phyloP scores from a whole-genome alignment of 495 filamentous ascomycete genomes.

The Hypoxylon trugodes region DNA sequence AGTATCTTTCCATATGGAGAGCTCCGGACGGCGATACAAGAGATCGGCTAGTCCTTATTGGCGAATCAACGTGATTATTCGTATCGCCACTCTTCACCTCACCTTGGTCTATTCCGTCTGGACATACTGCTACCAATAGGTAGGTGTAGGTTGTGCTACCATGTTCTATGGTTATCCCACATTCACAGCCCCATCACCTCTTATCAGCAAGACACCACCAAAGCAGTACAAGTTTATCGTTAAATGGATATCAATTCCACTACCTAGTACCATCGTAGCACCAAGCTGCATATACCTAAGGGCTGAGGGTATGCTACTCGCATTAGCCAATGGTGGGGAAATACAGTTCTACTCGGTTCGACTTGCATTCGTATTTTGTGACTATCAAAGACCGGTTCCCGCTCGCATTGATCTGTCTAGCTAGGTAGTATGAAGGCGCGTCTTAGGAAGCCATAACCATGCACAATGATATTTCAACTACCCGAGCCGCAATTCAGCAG shows the following conservation, averaged over 20 bases:
- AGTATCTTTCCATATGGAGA: slow-evolving; percentile 12
- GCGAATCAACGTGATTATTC: slow-evolving; percentile 4
- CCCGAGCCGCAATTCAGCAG: no score
- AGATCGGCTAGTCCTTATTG: neutral
- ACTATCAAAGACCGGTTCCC: no score
- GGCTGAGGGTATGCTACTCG: neutral
- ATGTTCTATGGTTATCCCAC: neutral
- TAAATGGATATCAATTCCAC: neutral
- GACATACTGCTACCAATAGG: neutral
- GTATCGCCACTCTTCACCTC: neutral
- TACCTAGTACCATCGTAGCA: neutral
- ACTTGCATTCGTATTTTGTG: no score
- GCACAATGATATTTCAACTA: no score
- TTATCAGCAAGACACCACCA: neutral
- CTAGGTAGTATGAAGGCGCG: no score
- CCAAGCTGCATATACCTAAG: neutral
- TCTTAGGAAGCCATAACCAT: no score
- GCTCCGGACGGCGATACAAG: slow-evolving; percentile 10
- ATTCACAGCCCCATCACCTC: neutral
- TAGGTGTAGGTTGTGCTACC: neutral
- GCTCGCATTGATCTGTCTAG: no score
- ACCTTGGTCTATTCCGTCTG: neutral
- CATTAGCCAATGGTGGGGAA: neutral
- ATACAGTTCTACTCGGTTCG: neutral
- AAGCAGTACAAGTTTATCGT: neutral